Conservation (phyloP, 352 stramenopile genomes). For the Pythium scleroteichum region DNA sequence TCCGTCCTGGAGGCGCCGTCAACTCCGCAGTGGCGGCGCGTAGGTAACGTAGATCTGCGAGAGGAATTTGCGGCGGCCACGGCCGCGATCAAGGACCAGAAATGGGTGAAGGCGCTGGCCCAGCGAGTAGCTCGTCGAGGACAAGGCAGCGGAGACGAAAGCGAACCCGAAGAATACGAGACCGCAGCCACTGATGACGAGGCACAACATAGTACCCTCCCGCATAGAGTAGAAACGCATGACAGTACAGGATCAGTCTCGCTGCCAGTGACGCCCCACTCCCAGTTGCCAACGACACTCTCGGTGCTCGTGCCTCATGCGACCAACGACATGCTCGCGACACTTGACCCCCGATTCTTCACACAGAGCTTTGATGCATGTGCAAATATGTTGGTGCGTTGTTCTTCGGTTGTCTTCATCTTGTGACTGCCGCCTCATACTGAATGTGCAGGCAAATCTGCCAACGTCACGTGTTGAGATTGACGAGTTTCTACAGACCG, state of each 20-base stretch:
- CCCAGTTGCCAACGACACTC: background rate
- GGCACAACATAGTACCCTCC: background rate
- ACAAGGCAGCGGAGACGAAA: conserved; percentile 25
- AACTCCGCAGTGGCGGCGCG: conserved; percentile 31
- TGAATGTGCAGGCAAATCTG: conserved; percentile 55
- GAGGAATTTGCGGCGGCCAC: conserved; percentile 60
- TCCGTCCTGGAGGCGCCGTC: conserved; percentile 21
- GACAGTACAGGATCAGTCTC: background rate
- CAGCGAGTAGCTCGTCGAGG: conserved; percentile 31
- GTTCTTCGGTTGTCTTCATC: background rate
- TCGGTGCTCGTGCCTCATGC: conserved; percentile 68
- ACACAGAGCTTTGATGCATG: conserved; percentile 77
- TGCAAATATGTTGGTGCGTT: conserved; percentile 60
- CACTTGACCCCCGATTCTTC: conserved; percentile 81
- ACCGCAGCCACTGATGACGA: background rate
- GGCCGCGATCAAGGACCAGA: conserved; percentile 52
- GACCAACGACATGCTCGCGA: conserved; percentile 67
- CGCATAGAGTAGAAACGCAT: background rate
- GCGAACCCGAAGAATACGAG: conserved; percentile 9
- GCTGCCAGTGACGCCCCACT: conserved; percentile 2
- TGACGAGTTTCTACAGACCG: conserved; percentile 69
- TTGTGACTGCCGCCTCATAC: background rate
- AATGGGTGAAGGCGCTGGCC: conserved; percentile 66
- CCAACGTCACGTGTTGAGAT: conserved; percentile 48
- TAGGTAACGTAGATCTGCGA: conserved; percentile 58